Base-by-base conservation (phyloP, 345 rosid species). In the Eucalyptus pauciflora region DNA sequence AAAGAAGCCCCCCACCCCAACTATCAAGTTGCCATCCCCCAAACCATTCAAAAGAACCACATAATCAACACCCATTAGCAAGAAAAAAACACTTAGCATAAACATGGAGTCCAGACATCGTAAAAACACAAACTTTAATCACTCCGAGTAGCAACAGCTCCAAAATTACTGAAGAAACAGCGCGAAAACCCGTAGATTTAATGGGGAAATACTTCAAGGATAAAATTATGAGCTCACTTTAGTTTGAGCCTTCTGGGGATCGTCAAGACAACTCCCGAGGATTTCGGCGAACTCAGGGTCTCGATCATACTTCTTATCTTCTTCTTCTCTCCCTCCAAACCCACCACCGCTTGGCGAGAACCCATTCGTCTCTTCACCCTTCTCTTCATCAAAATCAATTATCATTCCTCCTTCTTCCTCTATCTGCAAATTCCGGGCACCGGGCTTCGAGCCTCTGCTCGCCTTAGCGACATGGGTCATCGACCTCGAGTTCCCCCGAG, bases 271-370 rank as follows among this genome's bases (percentile, higher is more conserved):
- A 89, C 91, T 93, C 37, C 98, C 98, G 2, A 97, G 90, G 91
- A 97, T 96, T 48, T 96, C 98, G 31, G 98, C 99, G 81, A 95
- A 95, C 88, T 96, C 98, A 6, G 99, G 99, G 91, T 97, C 97
- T 89, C 91, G 96, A 83, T 97, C 99, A 89, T 93, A 96, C 85
- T 94, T 93, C 43, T 90, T 94, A 50, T 94, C 94, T 10, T 93
- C 94, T 85, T 91, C 92, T 50, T 90, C 92, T 43, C 92, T 91
- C 62, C 95, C 86, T 89, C 92, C 69, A 67, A 89, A 94, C 45
- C 90, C 90, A 27, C 90, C 87, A 86, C 89, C 86, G 85, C 87
- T 54, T 52, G 88, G 90, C 4, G 71, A 91, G 43, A 90, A 88
- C 31, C 90, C 88, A 7, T 91, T 91, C 7, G 90, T 92, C 25